Evolutionary conservation across 2,329 filamentous ascomycete species (phyloP).

Genomic region (Teratosphaeria destructans): DNA sequence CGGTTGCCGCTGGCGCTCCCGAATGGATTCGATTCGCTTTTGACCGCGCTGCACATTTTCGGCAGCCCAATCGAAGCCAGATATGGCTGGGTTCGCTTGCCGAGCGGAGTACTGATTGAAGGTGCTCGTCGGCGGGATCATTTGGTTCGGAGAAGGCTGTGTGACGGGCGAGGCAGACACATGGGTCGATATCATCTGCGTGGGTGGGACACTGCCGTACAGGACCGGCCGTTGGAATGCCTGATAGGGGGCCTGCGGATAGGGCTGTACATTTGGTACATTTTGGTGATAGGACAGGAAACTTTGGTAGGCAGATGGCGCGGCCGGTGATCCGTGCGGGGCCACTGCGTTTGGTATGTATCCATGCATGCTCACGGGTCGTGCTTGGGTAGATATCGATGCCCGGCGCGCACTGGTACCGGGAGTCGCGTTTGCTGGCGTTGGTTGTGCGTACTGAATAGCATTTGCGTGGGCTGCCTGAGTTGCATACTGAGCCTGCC

Average conservation of each 20-base stretch:
- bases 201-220: slow-evolving; percentile 8
- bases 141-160: slow-evolving; percentile 10
- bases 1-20: background rate
- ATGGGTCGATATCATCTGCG: slow-evolving; percentile 13
- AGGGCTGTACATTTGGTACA: background rate
- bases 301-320: slow-evolving; percentile 19
- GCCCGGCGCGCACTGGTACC: slow-evolving; percentile 6
- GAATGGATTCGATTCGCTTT: slow-evolving; percentile 1
- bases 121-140: slow-evolving; percentile 10
- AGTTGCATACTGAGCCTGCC: slow-evolving; percentile 4
- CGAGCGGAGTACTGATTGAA: slow-evolving; percentile 17
- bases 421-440: background rate
- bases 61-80: slow-evolving; percentile 6
- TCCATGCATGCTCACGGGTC: slow-evolving; percentile 14
- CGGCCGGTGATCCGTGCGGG: slow-evolving; percentile 13
- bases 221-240: background rate
- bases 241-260: slow-evolving; percentile 4
- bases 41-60: background rate
- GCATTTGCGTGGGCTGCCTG: slow-evolving; percentile 1
- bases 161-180: slow-evolving; percentile 13
- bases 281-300: slow-evolving; percentile 7
- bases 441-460: background rate
- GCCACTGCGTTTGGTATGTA: slow-evolving; percentile 3
- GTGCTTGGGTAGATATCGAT: slow-evolving; percentile 7
- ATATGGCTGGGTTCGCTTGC: slow-evolving; percentile 8